A percentile compares a stretch with the other conserved stretches of the same genome.
Evolutionary conservation across 2,329 filamentous ascomycete species (phyloP).

Genomic region (Teratosphaeriaceae sp.): DNA sequence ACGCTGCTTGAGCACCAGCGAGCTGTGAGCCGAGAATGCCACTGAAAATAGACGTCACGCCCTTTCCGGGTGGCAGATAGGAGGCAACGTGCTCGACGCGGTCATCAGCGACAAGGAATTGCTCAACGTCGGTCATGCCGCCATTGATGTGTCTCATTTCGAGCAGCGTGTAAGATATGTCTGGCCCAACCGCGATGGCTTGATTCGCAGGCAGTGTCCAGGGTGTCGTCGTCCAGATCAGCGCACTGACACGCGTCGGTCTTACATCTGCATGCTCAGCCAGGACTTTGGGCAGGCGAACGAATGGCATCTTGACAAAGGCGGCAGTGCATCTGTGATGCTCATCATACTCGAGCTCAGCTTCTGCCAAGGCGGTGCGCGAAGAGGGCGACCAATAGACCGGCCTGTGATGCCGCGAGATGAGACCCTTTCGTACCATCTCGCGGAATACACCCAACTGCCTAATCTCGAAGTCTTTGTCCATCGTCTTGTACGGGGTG

Average conservation of each 20-base stretch:
- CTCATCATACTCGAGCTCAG: constrained; percentile 78
- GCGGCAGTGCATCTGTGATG: constrained; percentile 64
- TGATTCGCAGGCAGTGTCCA: constrained; percentile 95
- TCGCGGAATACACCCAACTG: constrained; percentile 70
- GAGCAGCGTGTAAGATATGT: constrained; percentile 11
- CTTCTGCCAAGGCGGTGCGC: constrained; percentile 71
- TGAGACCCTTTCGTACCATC: constrained; percentile 62
- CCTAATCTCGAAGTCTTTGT: constrained; percentile 63
- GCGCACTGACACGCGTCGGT: constrained; percentile 56
- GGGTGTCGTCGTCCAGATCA: constrained; percentile 98
- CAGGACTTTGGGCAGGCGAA: constrained; percentile 40
- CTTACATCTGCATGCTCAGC: constrained; percentile 30
- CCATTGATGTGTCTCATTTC: neutral
- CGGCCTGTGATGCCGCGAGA: constrained; percentile 73
- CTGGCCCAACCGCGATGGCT: constrained; percentile 63
- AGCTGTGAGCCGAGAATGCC: constrained; percentile 61
- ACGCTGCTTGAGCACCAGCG: constrained; percentile 34
- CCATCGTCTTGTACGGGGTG: constrained; percentile 71
- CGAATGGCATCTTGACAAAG: constrained; percentile 73
- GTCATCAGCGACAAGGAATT: constrained; percentile 64
- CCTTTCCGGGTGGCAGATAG: constrained; percentile 43
- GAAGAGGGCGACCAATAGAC: constrained; percentile 84
- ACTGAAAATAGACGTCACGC: constrained; percentile 42
- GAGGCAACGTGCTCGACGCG: constrained; percentile 55
- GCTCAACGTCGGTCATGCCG: constrained; percentile 12